phyloP scores from a whole-genome alignment of 495 filamentous ascomycete species.

The Darksidea phi region DNA sequence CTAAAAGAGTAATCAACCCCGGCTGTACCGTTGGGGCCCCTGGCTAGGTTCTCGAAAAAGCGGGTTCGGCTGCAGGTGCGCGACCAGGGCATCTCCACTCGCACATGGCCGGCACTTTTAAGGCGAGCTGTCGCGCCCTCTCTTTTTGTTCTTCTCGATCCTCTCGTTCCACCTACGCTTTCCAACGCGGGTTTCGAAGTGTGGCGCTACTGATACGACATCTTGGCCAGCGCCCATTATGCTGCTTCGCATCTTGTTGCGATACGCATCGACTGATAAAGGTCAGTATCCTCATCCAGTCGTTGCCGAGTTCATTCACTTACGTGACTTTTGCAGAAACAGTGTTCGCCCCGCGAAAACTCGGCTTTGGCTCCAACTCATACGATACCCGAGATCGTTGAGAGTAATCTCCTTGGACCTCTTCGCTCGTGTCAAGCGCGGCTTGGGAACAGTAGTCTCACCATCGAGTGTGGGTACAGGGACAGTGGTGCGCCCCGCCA shows the following conservation, averaged over 20 bases:
- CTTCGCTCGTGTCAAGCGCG: slow-evolving; percentile 62
- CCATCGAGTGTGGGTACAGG: slow-evolving; percentile 75
- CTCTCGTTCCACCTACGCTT: slow-evolving; percentile 72
- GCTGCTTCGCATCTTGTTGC: slow-evolving; percentile 83
- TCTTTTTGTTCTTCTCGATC: slow-evolving; percentile 57
- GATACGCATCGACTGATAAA: slow-evolving; percentile 83
- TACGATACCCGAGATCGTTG: slow-evolving; percentile 90
- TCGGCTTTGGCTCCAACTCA: slow-evolving; percentile 91
- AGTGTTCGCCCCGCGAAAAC: slow-evolving; percentile 79
- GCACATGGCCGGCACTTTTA: slow-evolving; percentile 16
- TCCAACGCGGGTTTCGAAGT: slow-evolving; percentile 85
- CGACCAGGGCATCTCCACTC: slow-evolving; percentile 22
- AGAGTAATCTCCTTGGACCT: slow-evolving; percentile 77
- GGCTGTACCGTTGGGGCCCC: slow-evolving; percentile 20
- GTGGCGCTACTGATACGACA: slow-evolving; percentile 65
- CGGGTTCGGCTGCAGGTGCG: slow-evolving; percentile 16
- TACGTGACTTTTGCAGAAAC: slow-evolving; percentile 90
- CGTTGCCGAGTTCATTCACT: slow-evolving; percentile 47
- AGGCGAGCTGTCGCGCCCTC: slow-evolving; percentile 38
- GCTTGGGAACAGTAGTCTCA: slow-evolving; percentile 69
- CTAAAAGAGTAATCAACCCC: slow-evolving; percentile 23
- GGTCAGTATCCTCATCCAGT: slow-evolving; percentile 18
- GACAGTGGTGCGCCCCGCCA: slow-evolving; percentile 58
- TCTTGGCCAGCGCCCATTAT: slow-evolving; percentile 75
- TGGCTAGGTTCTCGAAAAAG: slow-evolving; percentile 21